A percentile compares a stretch with the other conserved stretches of the same genome.
Conservation (phyloP, 345 rosid species). For the Arabidopsis arenosa region DNA sequence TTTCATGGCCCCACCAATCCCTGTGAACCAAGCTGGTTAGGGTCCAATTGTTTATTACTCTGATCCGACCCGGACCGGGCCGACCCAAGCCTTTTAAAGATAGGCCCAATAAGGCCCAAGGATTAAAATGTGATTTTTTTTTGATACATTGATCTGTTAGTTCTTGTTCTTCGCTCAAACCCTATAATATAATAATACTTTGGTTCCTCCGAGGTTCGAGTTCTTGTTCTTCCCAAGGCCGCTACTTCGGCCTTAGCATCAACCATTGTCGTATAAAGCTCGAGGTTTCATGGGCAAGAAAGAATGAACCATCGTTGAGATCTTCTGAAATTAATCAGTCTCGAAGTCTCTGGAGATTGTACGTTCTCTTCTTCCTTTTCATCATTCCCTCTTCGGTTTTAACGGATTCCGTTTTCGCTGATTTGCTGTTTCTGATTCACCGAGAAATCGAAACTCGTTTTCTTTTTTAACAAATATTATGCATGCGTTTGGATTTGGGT, state of each 20-base stretch:
- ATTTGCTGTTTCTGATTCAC: background rate
- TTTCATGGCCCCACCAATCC: conserved; percentile 20
- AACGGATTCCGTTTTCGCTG: background rate
- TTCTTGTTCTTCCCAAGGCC: background rate
- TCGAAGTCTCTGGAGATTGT: conserved; percentile 15
- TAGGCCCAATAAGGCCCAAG: conserved; percentile 14
- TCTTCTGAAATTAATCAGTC: background rate
- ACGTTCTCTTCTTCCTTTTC: conserved; percentile 7
- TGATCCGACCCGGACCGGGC: background rate
- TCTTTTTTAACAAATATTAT: background rate
- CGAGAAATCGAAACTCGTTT: background rate
- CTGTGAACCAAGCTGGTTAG: conserved; percentile 23
- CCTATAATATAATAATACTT: background rate
- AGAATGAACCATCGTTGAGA: background rate
- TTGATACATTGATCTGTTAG: background rate
- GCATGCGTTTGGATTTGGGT: conserved; percentile 10
- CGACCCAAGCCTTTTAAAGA: background rate
- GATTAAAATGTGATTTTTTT: background rate
- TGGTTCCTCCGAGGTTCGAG: background rate
- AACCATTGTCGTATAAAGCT: background rate
- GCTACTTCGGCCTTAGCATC: conserved; percentile 20
- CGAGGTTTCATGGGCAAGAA: conserved; percentile 14
- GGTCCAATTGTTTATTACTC: background rate
- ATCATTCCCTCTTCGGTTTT: background rate
- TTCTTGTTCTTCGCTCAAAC: background rate